Evolutionary conservation across 108 stramenopile species (phyloP).

Genomic region (Fragilariopsis cylindrus): DNA sequence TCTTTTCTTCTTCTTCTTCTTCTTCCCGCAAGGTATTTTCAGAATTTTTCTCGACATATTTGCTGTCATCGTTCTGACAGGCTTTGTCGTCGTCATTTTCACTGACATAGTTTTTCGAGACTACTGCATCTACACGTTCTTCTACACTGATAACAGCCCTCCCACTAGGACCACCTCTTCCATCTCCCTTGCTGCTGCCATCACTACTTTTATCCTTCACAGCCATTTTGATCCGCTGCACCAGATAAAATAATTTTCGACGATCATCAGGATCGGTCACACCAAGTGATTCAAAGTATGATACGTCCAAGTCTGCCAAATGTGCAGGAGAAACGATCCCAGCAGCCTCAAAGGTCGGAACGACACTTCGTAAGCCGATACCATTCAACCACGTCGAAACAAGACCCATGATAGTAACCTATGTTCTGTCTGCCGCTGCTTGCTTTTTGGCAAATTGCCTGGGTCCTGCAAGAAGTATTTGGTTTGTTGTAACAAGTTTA

Average conservation of each 20-base stretch:
- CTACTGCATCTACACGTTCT: conserved; percentile 41
- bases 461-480: no score
- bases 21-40: conserved; percentile 9
- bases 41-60: neutral
- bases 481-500: no score
- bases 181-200: conserved; percentile 13
- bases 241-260: conserved; percentile 82
- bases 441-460: neutral
- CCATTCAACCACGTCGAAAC: conserved; percentile 74
- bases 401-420: conserved; percentile 33
- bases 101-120: conserved; percentile 5
- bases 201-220: conserved; percentile 33
- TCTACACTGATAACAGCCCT: conserved; percentile 17
- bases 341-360: conserved; percentile 74
- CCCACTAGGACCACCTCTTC: neutral
- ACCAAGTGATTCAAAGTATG: conserved; percentile 76
- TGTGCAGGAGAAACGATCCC: conserved; percentile 78
- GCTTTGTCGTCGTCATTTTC: neutral
- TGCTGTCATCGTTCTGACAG: neutral
- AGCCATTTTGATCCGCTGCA: conserved; percentile 81
- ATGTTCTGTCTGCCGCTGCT: neutral
- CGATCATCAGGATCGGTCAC: conserved; percentile 71
- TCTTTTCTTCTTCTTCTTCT: neutral
- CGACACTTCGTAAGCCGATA: conserved; percentile 63
- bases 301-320: conserved; percentile 68